Base-by-base conservation (phyloP, 805 yeast genomes). In the baker's yeast (Saccharomyces cerevisiae) region DNA sequence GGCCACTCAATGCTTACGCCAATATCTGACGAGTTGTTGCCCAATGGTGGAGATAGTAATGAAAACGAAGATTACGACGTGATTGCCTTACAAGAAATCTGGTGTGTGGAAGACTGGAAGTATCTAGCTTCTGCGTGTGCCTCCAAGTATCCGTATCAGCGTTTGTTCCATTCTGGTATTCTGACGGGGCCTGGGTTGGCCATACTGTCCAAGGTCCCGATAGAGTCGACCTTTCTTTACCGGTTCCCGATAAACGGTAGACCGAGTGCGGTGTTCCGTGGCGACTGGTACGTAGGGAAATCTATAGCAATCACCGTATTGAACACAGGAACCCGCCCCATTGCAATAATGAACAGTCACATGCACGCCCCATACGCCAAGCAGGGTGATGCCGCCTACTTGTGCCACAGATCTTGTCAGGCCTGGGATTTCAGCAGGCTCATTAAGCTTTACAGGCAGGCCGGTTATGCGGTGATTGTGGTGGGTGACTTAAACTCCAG, bases 231-330 rank as follows among this genome's bases (percentile, higher is more conserved):
- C 0, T 87, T 86, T 65, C 70, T 94, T 49, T 86, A 87, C 65
- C 74, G 96, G 22, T 94, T 89, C 65, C 96, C 97, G 0, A 80
- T 94, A 57, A 94, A 92, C 68, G 99, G 99, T 1, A 76, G 97
- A 51, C 96, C 98, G 1, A 82, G 89, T 46, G 99, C 99, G 0
- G 85, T 94, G 59, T 85, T 81, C 73, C 75, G 98, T 55, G 99
- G 99, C 41, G 99, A 94, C 68, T 94, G 97, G 96, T 89, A 81
- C 60, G 99, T 94, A 24, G 99, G 99, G 8, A 94, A 94, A 67
- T 79, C 92, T 8, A 80, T 89, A 21, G 86, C 96, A 0, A 82
- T 89, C 2, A 86, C 96, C 0, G 69, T 82, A 3, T 72, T 94
- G 46, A 73, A 73, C 53, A 70, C 76, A 0, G 73, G 72, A 17